These are phyloP conservation scores for Candida gorgasii DNA, from an alignment of 805 yeast species.

Conservation along the genomic window DNA sequence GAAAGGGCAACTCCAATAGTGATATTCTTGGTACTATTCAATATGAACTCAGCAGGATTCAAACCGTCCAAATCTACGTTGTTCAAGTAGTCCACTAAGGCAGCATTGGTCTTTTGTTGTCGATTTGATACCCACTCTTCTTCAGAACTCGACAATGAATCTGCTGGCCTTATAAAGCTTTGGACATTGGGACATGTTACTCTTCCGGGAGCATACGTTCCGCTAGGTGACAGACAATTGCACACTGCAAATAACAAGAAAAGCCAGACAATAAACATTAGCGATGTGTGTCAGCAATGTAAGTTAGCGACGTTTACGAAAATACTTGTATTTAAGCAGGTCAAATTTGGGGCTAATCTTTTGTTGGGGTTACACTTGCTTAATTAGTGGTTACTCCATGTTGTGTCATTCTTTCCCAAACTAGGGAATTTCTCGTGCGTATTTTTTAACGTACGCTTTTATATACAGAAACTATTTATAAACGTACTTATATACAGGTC, in stretches of 20 bases:
- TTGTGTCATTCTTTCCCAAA: not conserved
- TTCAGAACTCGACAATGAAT: slow-evolving; percentile 25
- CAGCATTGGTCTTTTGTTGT: slow-evolving; percentile 24
- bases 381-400: not conserved
- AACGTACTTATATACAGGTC: not conserved
- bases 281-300: not conserved
- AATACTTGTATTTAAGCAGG: too few relatives aligned
- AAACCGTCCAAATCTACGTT: slow-evolving; percentile 23
- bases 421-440: not conserved
- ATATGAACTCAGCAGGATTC: slow-evolving; percentile 23
- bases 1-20: slow-evolving; percentile 38
- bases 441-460: too few relatives aligned
- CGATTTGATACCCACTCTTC: slow-evolving; percentile 25
- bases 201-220: slow-evolving; percentile 31
- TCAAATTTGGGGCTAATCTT: not conserved
- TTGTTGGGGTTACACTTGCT: not conserved
- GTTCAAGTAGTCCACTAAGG: slow-evolving; percentile 23
- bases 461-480: too few relatives aligned
- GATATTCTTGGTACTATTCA: slow-evolving; percentile 15
- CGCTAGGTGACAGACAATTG: slow-evolving; percentile 18
- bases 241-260: not conserved
- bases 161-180: slow-evolving; percentile 27
- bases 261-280: slow-evolving; percentile 3
- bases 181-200: slow-evolving; percentile 27
- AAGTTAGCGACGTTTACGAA: not conserved